Evolutionary conservation across 1,284 basidiomycete genomes (phyloP).

Genomic region (Apiotrichum gamsii): DNA sequence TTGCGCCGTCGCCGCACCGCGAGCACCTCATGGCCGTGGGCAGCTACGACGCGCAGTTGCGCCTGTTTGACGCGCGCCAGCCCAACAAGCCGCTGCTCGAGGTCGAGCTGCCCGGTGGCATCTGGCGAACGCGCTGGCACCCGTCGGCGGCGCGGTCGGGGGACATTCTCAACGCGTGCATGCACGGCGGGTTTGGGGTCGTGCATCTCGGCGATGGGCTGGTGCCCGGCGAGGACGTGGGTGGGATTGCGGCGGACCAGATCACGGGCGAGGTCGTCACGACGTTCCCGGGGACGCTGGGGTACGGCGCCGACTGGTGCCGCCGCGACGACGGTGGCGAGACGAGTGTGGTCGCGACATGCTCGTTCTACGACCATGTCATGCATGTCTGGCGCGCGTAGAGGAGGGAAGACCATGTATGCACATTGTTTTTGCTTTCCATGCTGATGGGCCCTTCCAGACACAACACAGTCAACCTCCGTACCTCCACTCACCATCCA

Average conservation of each 20-base stretch:
- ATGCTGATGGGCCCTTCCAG: too few relatives aligned
- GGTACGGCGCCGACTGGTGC: conserved; percentile 96
- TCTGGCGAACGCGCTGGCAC: conserved; percentile 96
- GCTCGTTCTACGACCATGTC: conserved; percentile 92
- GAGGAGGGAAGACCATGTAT: too few relatives aligned
- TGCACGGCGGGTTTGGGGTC: conserved; percentile 95
- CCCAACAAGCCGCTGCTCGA: conserved; percentile 56
- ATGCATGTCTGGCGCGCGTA: conserved; percentile 73
- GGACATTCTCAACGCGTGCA: conserved; percentile 82
- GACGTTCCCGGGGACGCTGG: conserved; percentile 76
- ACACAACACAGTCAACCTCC: too few relatives aligned
- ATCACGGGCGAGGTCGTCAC: conserved; percentile 48
- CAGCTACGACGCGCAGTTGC: conserved; percentile 80
- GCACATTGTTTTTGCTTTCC: too few relatives aligned
- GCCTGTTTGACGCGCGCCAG: conserved; percentile 77
- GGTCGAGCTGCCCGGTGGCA: conserved; percentile 77
- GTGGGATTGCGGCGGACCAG: conserved; percentile 8
- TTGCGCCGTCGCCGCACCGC: conserved; percentile 72
- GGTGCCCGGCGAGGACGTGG: background rate
- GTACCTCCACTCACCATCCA: too few relatives aligned
- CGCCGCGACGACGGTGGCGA: conserved; percentile 32
- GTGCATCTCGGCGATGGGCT: conserved; percentile 51
- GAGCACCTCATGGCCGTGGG: conserved; percentile 84
- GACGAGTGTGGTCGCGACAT: conserved; percentile 67
- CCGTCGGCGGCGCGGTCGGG: conserved; percentile 56